Conservation (phyloP, 768 basidiomycete species). For the Tephrocybe sp. region DNA sequence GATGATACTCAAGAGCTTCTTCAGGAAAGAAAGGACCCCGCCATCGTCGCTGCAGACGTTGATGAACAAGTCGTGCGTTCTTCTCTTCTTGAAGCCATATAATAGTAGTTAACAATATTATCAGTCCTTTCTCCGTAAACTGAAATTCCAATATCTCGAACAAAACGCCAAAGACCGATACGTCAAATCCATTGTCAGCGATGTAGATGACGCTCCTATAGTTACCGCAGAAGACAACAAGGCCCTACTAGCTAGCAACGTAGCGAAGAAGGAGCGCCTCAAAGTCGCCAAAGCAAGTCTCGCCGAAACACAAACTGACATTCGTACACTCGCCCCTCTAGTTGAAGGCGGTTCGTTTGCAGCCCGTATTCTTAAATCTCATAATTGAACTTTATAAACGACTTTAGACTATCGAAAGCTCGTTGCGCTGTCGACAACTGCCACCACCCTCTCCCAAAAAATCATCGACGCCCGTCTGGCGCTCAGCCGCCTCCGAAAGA, state of each 20-base stretch:
- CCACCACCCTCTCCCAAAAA: conserved; percentile 62
- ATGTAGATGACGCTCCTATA: conserved; percentile 78
- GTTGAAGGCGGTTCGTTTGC: conserved; percentile 59
- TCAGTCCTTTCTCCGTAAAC: conserved; percentile 73
- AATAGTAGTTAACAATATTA: background rate
- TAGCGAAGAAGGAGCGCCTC: conserved; percentile 66
- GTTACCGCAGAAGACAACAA: conserved; percentile 82
- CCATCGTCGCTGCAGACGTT: conserved; percentile 55
- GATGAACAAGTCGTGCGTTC: conserved; percentile 56
- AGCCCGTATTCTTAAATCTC: background rate
- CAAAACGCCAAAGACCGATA: conserved; percentile 91
- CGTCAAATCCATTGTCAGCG: conserved; percentile 81
- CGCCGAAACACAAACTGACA: conserved; percentile 58
- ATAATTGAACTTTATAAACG: background rate
- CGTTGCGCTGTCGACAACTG: conserved; percentile 48
- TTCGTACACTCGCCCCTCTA: conserved; percentile 58
- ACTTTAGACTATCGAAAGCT: conserved; percentile 58
- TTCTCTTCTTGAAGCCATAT: background rate
- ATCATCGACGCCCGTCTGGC: conserved; percentile 83
- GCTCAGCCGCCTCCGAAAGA: conserved; percentile 75
- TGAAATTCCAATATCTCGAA: conserved; percentile 88
- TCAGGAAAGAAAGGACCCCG: conserved; percentile 44
- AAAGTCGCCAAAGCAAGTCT: conserved; percentile 64
- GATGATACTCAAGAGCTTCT: conserved; percentile 31
- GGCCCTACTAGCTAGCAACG: conserved; percentile 54